Percentiles rank a stretch among this genome's conserved stretches.
Conservation (phyloP, 352 stramenopile species). For the Phytophthora europaea region DNA sequence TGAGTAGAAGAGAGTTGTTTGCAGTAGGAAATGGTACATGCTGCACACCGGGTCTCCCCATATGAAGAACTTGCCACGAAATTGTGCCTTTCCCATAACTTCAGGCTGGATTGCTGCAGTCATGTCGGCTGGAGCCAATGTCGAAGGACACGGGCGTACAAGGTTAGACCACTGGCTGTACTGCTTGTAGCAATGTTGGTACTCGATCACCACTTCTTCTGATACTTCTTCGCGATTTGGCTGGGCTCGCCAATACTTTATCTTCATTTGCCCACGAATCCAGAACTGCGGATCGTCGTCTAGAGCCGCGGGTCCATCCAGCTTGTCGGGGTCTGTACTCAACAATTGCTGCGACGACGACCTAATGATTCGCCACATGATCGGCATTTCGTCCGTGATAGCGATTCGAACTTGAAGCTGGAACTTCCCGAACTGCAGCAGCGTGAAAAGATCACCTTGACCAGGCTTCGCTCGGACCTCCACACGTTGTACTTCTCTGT, state of each 20-base stretch:
- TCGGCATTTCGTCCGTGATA: slow-evolving; percentile 41
- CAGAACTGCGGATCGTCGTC: slow-evolving; percentile 40
- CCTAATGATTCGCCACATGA: slow-evolving; percentile 60
- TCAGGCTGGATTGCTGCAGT: slow-evolving; percentile 26
- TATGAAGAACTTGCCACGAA: slow-evolving; percentile 48
- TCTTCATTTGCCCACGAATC: slow-evolving; percentile 49
- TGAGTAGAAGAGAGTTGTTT: slow-evolving; percentile 73
- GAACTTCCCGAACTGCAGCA: slow-evolving; percentile 49
- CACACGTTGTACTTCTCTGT: slow-evolving; percentile 34
- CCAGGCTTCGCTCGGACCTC: slow-evolving; percentile 27
- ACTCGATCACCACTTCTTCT: slow-evolving; percentile 42
- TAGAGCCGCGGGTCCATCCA: slow-evolving; percentile 15
- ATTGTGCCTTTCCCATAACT: slow-evolving; percentile 24
- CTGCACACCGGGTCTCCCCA: slow-evolving; percentile 76
- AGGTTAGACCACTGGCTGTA: slow-evolving; percentile 47
- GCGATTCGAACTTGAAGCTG: slow-evolving; percentile 60
- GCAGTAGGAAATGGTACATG: slow-evolving; percentile 74
- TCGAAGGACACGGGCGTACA: slow-evolving; percentile 27
- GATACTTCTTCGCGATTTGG: slow-evolving; percentile 17
- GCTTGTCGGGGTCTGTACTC: slow-evolving; percentile 25
- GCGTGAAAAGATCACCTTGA: slow-evolving; percentile 31
- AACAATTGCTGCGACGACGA: slow-evolving; percentile 28
- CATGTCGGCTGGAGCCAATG: slow-evolving; percentile 15
- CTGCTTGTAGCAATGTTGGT: slow-evolving; percentile 43
- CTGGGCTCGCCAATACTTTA: slow-evolving; percentile 43